Percentiles rank a stretch among this genome's conserved stretches.
Evolutionary conservation across 2,329 filamentous ascomycete genomes (phyloP).

Genomic region (Blastomyces gilchristii): DNA sequence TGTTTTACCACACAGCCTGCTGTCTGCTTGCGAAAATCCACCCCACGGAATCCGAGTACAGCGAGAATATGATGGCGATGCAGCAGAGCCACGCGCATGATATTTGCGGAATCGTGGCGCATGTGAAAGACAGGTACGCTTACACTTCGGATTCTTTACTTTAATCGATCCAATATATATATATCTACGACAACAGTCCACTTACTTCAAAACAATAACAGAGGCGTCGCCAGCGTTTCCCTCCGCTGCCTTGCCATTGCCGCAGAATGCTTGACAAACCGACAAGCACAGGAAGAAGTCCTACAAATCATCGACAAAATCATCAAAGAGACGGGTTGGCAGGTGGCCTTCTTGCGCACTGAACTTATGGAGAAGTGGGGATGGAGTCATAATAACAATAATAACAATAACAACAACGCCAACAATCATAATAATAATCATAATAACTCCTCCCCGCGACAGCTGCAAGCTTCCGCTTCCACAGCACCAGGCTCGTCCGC

Average conservation of each 20-base stretch:
- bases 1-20: constrained; percentile 84
- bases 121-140: constrained; percentile 61
- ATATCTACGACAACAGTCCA: background rate
- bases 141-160: background rate
- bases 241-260: constrained; percentile 70
- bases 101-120: constrained; percentile 80
- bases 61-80: constrained; percentile 58
- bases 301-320: constrained; percentile 67
- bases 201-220: constrained; percentile 16
- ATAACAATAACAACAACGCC: background rate
- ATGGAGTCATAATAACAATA: constrained; percentile 42
- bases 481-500: constrained; percentile 7
- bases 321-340: constrained; percentile 67
- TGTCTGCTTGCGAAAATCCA: constrained; percentile 71
- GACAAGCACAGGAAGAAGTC: constrained; percentile 69
- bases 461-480: constrained; percentile 13
- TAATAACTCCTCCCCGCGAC: constrained; percentile 25
- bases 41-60: constrained; percentile 51
- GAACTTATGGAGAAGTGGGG: constrained; percentile 70
- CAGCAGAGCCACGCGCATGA: constrained; percentile 68
- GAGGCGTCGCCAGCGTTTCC: constrained; percentile 66
- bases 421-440: constrained; percentile 19
- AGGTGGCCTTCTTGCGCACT: constrained; percentile 58
- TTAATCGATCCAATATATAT: background rate
- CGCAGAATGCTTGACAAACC: constrained; percentile 58